These are phyloP conservation scores for Melastoma malabathricum DNA, from an alignment of 345 rosid species.

Conservation along the genomic window DNA sequence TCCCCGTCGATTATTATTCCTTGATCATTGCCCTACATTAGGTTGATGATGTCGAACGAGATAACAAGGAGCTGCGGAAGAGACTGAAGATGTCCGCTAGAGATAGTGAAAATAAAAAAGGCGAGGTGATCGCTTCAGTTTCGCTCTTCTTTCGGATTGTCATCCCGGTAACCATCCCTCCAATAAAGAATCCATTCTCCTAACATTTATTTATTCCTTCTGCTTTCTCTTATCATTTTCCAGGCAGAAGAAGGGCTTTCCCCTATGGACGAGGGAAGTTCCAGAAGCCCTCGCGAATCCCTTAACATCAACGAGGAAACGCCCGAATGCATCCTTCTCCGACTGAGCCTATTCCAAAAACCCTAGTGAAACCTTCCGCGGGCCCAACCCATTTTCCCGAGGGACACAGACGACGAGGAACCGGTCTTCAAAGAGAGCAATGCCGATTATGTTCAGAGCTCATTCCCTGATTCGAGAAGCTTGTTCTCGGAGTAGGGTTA, in stretches of 20 bases:
- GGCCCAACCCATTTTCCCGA: no score
- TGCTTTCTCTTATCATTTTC: no score
- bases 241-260: no score
- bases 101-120: neutral
- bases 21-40: neutral
- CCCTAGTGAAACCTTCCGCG: neutral
- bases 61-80: slow-evolving; percentile 6
- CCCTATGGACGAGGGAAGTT: neutral
- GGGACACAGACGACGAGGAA: no score
- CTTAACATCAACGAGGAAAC: neutral
- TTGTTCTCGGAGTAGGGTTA: no score
- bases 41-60: slow-evolving; percentile 1
- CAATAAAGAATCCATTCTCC: no score
- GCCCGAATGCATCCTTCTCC: slow-evolving; percentile 1
- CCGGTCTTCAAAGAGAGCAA: no score
- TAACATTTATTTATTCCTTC: no score
- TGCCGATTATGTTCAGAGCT: no score
- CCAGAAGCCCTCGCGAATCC: neutral
- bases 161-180: neutral
- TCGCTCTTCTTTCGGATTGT: neutral
- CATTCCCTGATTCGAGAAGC: no score
- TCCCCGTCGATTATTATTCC: neutral
- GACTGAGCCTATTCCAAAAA: neutral
- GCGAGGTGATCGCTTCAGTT: neutral
- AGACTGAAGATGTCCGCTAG: slow-evolving; percentile 1